phyloP scores from a whole-genome alignment of 139 green algal species.

The Tetraselmis chui region DNA sequence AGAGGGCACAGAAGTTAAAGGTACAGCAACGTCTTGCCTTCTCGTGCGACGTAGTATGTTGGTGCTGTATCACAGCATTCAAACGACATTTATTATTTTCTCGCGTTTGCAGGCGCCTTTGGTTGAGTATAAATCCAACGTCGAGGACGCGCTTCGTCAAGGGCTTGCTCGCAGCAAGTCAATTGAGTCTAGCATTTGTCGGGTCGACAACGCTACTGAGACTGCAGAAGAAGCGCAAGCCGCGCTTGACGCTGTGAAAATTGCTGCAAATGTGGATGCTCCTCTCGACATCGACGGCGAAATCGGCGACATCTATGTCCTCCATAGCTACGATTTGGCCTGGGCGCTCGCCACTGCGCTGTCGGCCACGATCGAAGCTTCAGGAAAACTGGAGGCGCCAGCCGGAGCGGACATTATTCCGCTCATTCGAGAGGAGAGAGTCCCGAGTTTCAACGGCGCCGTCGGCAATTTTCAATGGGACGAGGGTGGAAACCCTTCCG shows the following conservation, averaged over 20 bases:
- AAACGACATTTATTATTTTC: background rate
- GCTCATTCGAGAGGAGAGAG: background rate
- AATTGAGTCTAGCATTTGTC: too few relatives aligned
- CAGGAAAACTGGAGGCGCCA: background rate
- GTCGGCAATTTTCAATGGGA: background rate
- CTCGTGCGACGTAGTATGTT: too few relatives aligned
- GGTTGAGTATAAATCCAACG: background rate
- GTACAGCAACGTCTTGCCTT: too few relatives aligned
- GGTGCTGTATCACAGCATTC: background rate
- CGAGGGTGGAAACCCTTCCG: background rate
- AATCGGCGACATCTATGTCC: background rate
- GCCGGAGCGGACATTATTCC: background rate
- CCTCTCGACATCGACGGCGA: background rate
- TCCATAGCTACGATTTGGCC: background rate
- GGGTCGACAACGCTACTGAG: too few relatives aligned
- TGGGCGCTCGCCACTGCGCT: background rate
- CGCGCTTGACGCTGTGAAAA: background rate
- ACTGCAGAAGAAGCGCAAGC: background rate
- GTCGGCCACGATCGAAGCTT: background rate
- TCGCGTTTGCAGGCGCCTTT: background rate
- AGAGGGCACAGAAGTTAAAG: background rate
- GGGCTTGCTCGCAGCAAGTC: background rate
- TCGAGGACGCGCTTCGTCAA: background rate
- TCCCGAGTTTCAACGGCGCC: background rate
- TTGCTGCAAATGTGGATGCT: background rate